Evolutionary conservation across 208 protist species (phyloP).

Genomic region (Trypanosoma platydactyli): DNA sequence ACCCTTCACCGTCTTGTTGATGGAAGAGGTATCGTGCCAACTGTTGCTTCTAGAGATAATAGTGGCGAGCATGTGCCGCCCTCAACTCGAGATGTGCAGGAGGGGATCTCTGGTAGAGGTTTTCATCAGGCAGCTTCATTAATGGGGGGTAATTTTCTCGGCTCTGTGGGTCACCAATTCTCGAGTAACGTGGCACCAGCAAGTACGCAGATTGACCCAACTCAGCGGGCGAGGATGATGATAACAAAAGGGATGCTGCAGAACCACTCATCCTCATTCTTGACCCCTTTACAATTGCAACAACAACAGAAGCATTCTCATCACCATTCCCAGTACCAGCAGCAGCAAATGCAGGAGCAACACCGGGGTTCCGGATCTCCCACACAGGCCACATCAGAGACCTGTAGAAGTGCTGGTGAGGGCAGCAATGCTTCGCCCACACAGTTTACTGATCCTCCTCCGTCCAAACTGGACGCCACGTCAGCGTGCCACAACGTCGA

Average conservation of each 20-base stretch:
- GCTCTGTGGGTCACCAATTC: too few relatives aligned
- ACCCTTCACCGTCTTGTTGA: constrained; percentile 8
- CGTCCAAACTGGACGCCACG: background rate
- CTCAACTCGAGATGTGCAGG: too few relatives aligned
- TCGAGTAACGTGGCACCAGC: too few relatives aligned
- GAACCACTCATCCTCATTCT: background rate
- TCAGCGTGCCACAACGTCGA: background rate
- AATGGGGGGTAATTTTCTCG: too few relatives aligned
- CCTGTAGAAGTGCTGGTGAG: background rate
- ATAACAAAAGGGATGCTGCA: background rate
- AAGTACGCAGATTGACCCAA: too few relatives aligned
- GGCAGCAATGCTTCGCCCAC: background rate
- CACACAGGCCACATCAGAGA: background rate
- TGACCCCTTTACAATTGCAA: background rate
- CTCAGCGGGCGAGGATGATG: background rate
- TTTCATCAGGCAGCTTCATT: too few relatives aligned
- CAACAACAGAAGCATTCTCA: background rate
- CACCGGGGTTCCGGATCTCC: constrained; percentile 5
- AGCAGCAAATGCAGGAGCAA: constrained; percentile 19
- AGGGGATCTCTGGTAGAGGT: too few relatives aligned
- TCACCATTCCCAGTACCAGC: constrained; percentile 3
- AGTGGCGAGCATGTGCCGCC: too few relatives aligned
- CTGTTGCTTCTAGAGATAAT: too few relatives aligned
- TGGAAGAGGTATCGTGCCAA: too few relatives aligned
- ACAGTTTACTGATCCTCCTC: background rate